Conservation (phyloP, 176 grass and related monocot genomes). For the Saccharum spontaneum region DNA sequence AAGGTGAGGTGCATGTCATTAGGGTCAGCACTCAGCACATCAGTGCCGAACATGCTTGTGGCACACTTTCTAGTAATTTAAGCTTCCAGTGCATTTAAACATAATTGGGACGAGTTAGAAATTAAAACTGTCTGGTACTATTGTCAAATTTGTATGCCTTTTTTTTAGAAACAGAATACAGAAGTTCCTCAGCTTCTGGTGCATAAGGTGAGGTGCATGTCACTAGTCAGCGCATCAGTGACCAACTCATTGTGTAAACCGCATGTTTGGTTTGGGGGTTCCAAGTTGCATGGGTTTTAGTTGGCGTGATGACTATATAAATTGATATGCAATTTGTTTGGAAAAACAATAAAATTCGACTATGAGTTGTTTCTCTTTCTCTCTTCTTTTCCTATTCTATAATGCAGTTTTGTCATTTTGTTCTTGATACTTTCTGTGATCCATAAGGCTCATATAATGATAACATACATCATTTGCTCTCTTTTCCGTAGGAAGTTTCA, state of each 20-base stretch:
- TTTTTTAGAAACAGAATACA: too few relatives aligned
- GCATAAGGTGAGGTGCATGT: neutral
- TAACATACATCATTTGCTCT: neutral
- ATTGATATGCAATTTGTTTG: neutral
- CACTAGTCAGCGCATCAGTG: neutral
- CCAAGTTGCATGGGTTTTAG: neutral
- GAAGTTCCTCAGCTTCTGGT: neutral
- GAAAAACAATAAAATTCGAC: neutral
- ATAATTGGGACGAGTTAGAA: neutral
- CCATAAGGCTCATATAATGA: neutral
- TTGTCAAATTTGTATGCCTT: neutral
- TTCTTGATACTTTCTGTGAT: neutral
- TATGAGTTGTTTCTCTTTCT: neutral
- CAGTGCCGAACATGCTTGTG: neutral
- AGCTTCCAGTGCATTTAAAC: neutral
- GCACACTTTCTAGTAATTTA: neutral
- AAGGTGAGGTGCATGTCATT: neutral
- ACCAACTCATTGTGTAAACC: neutral
- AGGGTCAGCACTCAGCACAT: neutral
- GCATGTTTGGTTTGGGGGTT: neutral
- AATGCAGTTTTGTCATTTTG: neutral
- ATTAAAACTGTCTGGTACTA: neutral
- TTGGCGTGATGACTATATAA: neutral
- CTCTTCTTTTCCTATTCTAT: neutral
- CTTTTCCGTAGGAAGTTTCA: slow-evolving; percentile 70